A percentile compares a stretch with the other conserved stretches of the same genome.
phyloP scores from a whole-genome alignment of 2,329 filamentous ascomycete genomes.

The Tympanopsis confertula region DNA sequence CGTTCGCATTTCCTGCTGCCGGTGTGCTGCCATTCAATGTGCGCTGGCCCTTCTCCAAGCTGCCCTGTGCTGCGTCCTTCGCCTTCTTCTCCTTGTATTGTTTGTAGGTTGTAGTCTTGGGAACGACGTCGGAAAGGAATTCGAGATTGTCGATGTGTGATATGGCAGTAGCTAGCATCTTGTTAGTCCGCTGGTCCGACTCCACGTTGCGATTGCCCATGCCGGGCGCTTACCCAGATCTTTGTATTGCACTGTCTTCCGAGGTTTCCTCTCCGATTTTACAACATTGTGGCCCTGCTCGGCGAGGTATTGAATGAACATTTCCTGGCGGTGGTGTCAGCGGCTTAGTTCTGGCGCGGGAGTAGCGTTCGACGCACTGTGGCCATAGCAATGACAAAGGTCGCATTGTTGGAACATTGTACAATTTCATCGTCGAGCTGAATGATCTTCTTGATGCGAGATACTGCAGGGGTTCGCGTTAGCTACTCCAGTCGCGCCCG shows the following conservation, averaged over 20 bases:
- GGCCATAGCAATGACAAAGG: conserved; percentile 85
- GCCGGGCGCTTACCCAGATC: conserved; percentile 57
- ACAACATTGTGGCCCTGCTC: conserved; percentile 77
- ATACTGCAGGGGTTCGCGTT: conserved; percentile 50
- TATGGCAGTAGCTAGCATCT: conserved; percentile 65
- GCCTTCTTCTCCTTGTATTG: conserved; percentile 52
- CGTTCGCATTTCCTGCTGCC: neutral
- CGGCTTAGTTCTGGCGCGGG: too few species aligned
- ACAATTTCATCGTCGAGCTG: conserved; percentile 73
- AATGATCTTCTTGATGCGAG: conserved; percentile 93
- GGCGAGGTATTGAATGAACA: conserved; percentile 89
- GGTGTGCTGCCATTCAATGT: neutral
- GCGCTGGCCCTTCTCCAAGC: neutral
- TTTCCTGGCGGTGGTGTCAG: conserved; percentile 60
- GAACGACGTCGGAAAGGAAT: conserved; percentile 83
- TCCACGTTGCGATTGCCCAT: neutral
- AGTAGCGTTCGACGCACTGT: conserved; percentile 41
- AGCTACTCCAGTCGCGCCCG: too few species aligned
- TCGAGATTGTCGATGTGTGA: conserved; percentile 85
- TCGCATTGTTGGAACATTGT: conserved; percentile 83
- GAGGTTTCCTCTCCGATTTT: conserved; percentile 81
- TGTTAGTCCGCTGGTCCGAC: conserved; percentile 4
- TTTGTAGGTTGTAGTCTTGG: conserved; percentile 72
- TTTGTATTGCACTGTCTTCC: conserved; percentile 89
- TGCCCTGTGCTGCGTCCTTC: neutral